Percentiles rank a stretch among this genome's conserved stretches.
Conservation (phyloP, 441 rosid species). For the Flueggea neowawraea region DNA sequence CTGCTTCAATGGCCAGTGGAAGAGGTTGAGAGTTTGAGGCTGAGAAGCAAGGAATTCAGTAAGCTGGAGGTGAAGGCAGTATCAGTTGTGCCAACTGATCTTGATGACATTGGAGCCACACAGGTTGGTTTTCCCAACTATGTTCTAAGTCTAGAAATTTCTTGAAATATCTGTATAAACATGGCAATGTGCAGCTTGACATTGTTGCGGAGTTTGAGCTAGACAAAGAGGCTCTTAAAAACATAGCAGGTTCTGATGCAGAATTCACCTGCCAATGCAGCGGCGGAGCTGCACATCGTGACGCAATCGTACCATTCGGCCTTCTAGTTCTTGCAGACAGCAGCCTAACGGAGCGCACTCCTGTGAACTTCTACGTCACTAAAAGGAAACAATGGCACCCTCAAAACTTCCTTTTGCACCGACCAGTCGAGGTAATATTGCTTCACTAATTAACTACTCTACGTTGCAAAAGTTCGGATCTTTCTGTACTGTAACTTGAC, state of each 20-base stretch:
- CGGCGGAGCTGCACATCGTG: slow-evolving; percentile 43
- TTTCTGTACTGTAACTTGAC: not conserved
- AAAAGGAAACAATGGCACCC: slow-evolving; percentile 37
- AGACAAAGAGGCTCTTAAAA: slow-evolving; percentile 25
- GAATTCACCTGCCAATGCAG: slow-evolving; percentile 25
- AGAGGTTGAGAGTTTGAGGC: slow-evolving; percentile 64
- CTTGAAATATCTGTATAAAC: too few species aligned
- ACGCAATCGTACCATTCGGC: slow-evolving; percentile 74
- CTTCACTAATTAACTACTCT: not conserved
- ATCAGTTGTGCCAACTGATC: slow-evolving; percentile 43
- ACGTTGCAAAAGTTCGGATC: too few species aligned
- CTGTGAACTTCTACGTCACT: slow-evolving; percentile 53
- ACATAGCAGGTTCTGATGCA: slow-evolving; percentile 29
- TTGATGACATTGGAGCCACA: slow-evolving; percentile 41
- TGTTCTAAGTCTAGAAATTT: not conserved
- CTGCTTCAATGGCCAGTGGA: slow-evolving; percentile 72
- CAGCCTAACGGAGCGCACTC: slow-evolving; percentile 62
- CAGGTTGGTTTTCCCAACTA: slow-evolving; percentile 34
- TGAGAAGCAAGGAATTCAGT: slow-evolving; percentile 36
- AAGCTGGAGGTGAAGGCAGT: slow-evolving; percentile 49
- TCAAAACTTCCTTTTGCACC: slow-evolving; percentile 54
- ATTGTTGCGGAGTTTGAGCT: slow-evolving; percentile 61
- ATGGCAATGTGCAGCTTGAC: slow-evolving; percentile 44
- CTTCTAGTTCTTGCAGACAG: slow-evolving; percentile 60
- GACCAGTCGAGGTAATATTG: slow-evolving; percentile 58